Evolutionary conservation across 768 basidiomycete genomes (phyloP).

Genomic region (Mycena filopes): DNA sequence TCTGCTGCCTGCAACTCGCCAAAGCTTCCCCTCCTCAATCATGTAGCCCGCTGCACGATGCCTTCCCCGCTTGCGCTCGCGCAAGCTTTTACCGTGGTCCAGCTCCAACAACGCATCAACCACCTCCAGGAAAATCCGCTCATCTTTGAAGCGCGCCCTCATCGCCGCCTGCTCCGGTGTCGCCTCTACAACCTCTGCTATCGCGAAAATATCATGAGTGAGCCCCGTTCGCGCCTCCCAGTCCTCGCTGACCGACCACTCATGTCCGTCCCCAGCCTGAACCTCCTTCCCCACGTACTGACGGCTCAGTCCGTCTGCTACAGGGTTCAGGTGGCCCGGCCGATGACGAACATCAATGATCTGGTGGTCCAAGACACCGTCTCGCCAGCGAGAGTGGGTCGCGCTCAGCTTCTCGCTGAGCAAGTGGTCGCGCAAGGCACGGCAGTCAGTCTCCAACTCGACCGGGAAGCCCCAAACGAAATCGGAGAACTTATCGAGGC

Average conservation of each 20-base stretch:
- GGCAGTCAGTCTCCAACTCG: conserved; percentile 28
- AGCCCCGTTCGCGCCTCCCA: conserved; percentile 22
- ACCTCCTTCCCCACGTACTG: conserved; percentile 20
- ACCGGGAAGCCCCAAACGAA: conserved; percentile 38
- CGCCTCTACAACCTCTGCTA: too few relatives aligned
- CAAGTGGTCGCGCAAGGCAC: conserved; percentile 38
- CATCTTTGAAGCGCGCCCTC: conserved; percentile 27
- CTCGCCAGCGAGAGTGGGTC: conserved; percentile 41
- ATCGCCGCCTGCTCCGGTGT: too few relatives aligned
- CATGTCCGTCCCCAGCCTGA: neutral
- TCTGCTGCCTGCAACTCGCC: conserved; percentile 37
- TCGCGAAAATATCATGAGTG: conserved; percentile 11
- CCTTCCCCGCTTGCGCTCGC: conserved; percentile 32
- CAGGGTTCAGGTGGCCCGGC: conserved; percentile 33
- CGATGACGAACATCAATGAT: conserved; percentile 36
- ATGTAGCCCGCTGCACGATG: conserved; percentile 40
- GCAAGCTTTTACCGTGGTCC: conserved; percentile 25
- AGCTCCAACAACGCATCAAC: conserved; percentile 37
- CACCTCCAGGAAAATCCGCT: conserved; percentile 36
- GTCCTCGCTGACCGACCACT: conserved; percentile 35
- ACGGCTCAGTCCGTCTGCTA: conserved; percentile 38
- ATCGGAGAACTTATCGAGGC: conserved; percentile 37
- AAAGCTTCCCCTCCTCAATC: conserved; percentile 42
- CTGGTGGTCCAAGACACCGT: conserved; percentile 20
- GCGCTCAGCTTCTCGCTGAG: conserved; percentile 36